Percentiles rank a stretch among this genome's conserved stretches.
Evolutionary conservation across 139 green algal genomes (phyloP).

Genomic region (Nannochloris sp.): DNA sequence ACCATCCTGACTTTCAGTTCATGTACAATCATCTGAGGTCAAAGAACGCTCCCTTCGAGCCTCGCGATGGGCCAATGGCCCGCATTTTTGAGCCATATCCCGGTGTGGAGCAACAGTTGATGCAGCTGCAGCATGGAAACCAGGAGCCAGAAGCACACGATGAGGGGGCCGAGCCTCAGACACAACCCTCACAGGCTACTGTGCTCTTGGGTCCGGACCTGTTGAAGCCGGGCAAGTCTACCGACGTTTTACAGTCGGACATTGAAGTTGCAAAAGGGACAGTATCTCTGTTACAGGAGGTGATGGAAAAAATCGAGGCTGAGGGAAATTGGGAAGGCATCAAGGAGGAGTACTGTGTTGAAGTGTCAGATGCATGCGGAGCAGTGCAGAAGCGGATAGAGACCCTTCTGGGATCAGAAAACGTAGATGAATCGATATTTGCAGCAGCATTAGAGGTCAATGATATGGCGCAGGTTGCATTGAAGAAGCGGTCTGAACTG

Average conservation of each 20-base stretch:
- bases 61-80: not conserved
- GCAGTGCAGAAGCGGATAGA: constrained; percentile 8
- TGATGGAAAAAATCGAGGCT: constrained; percentile 3
- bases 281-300: not conserved
- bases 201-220: not conserved
- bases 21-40: constrained; percentile 14
- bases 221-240: not conserved
- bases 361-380: not conserved
- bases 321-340: constrained; percentile 5
- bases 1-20: constrained; percentile 2
- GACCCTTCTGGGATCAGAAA: not conserved
- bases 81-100: constrained; percentile 6
- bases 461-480: constrained; percentile 7
- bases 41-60: not conserved
- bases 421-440: constrained; percentile 11
- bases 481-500: constrained; percentile 3
- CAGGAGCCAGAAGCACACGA: not conserved
- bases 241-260: not conserved
- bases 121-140: not conserved
- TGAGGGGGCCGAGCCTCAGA: not conserved
- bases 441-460: constrained; percentile 12
- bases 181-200: not conserved
- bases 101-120: not conserved
- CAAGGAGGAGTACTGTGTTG: not conserved
- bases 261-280: not conserved